phyloP scores from a whole-genome alignment of 148 eudicot species.

The Salicornia ramosissima region DNA sequence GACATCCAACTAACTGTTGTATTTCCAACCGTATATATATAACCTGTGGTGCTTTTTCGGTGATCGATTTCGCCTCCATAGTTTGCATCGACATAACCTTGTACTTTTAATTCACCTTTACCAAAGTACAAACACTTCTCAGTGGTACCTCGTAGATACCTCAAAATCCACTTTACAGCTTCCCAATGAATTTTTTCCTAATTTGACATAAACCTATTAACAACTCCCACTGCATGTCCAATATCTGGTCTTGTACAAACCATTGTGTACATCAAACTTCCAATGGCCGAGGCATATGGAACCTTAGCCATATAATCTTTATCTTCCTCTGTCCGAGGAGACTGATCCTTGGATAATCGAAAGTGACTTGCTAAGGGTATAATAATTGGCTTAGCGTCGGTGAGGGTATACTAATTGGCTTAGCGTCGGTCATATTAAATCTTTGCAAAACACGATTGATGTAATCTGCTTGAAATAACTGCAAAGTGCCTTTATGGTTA shows the following conservation, averaged over 20 bases:
- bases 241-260: constrained; percentile 25
- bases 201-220: constrained; percentile 20
- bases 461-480: constrained; percentile 16
- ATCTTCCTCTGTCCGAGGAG: constrained; percentile 17
- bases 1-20: too few species aligned
- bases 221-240: constrained; percentile 17
- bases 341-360: constrained; percentile 2
- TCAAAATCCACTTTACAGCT: too few species aligned
- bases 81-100: too few species aligned
- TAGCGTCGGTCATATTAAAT: constrained; percentile 11
- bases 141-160: too few species aligned
- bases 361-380: constrained; percentile 26
- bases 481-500: neutral
- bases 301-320: constrained; percentile 18
- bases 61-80: too few species aligned
- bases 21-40: too few species aligned
- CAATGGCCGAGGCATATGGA: constrained; percentile 25
- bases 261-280: constrained; percentile 28
- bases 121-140: too few species aligned
- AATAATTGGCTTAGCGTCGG: too few species aligned
- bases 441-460: constrained; percentile 5
- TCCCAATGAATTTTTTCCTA: constrained; percentile 21
- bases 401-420: too few species aligned
- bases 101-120: too few species aligned
- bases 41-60: too few species aligned